Evolutionary conservation across 2,329 filamentous ascomycete species (phyloP).

Genomic region (Xylaria sp.): DNA sequence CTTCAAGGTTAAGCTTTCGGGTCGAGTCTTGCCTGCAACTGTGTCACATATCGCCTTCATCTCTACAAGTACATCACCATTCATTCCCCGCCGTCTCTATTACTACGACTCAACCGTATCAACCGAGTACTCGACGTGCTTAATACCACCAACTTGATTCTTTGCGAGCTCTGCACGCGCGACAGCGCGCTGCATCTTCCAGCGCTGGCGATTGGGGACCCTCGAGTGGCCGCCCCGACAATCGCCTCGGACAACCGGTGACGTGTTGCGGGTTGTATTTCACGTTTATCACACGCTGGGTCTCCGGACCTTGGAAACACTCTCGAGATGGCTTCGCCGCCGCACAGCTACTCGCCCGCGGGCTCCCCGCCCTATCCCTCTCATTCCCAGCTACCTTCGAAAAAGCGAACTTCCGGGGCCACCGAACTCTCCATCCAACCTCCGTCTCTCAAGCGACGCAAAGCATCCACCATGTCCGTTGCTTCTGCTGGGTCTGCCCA

Average conservation of each 20-base stretch:
- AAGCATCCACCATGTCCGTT: conserved; percentile 72
- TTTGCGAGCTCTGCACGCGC: background rate
- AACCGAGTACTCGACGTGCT: background rate
- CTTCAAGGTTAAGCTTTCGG: background rate
- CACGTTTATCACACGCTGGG: background rate
- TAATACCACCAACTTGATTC: no score
- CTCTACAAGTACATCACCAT: background rate
- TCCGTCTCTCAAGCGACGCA: conserved; percentile 73
- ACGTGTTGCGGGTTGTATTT: background rate
- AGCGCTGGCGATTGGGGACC: background rate
- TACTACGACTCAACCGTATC: background rate
- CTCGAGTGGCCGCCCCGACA: background rate
- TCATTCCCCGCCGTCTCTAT: background rate
- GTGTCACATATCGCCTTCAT: conserved; percentile 1
- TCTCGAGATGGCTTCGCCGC: conserved; percentile 66
- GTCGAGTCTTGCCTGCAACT: conserved; percentile 1
- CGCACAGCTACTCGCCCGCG: conserved; percentile 60
- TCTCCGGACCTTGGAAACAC: background rate
- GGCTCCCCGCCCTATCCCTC: conserved; percentile 67
- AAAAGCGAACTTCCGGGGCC: conserved; percentile 71
- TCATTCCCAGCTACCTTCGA: conserved; percentile 64
- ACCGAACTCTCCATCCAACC: conserved; percentile 61
- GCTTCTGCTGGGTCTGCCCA: conserved; percentile 66
- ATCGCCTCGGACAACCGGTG: background rate
- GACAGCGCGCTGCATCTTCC: background rate